phyloP scores from a whole-genome alignment of 257 asterid species.

The Penstemon eatonii region DNA sequence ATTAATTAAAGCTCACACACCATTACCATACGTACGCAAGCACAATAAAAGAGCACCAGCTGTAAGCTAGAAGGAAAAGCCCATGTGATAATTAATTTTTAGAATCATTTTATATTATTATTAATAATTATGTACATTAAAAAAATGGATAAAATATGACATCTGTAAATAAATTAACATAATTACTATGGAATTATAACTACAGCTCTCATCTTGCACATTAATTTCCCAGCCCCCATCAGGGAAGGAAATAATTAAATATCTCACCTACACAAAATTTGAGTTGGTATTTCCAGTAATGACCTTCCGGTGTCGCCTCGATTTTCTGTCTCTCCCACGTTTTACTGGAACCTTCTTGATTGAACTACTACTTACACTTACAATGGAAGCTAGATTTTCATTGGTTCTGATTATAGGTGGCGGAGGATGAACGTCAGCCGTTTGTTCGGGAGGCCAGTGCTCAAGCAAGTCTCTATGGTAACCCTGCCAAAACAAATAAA shows the following conservation, averaged over 20 bases:
- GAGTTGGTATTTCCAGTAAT: slow-evolving; percentile 36
- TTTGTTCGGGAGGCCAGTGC: slow-evolving; percentile 39
- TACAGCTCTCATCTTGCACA: slow-evolving; percentile 35
- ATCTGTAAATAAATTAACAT: too few species aligned
- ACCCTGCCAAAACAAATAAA: slow-evolving; percentile 37
- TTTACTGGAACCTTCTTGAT: slow-evolving; percentile 16
- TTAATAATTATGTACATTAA: too few species aligned
- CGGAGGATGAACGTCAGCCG: slow-evolving; percentile 43
- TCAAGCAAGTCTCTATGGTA: slow-evolving; percentile 81
- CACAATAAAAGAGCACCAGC: too few species aligned
- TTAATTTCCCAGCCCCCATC: slow-evolving; percentile 29
- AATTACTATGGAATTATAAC: slow-evolving; percentile 13
- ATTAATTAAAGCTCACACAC: too few species aligned
- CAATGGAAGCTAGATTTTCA: slow-evolving; percentile 23
- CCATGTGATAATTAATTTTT: too few species aligned
- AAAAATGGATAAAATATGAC: too few species aligned
- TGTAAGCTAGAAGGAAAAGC: too few species aligned
- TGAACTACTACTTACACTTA: slow-evolving; percentile 25
- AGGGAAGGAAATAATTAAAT: slow-evolving; percentile 41
- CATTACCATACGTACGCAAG: too few species aligned
- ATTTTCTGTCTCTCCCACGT: slow-evolving; percentile 58
- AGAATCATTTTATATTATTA: too few species aligned
- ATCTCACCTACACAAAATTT: slow-evolving; percentile 43
- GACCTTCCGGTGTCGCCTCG: slow-evolving; percentile 69
- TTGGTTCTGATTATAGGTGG: slow-evolving; percentile 31